Base-by-base conservation (phyloP, 306 rosid genomes). In the Dryas alaskensis region DNA sequence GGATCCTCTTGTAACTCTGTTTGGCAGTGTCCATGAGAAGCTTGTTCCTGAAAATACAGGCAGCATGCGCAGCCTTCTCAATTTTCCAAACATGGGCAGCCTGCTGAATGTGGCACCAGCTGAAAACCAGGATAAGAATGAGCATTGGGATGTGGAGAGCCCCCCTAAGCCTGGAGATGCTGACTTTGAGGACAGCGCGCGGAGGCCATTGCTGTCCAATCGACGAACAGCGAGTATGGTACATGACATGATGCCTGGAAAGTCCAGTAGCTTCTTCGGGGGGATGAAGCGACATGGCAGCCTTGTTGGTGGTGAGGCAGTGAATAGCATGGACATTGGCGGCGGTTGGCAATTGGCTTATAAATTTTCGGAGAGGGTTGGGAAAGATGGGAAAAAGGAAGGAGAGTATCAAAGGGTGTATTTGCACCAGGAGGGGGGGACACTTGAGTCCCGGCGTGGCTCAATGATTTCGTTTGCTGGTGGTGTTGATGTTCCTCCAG, bases 321-420 rank as follows among this genome's bases (percentile, higher is more conserved):
- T 79, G 55, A 74, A 59, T 39, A 52, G 76, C 13, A 63, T 77
- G n/a, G 86, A 82, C 52, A 83, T 83, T 42, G 86, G 86, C 19
- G 86, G 86, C n/a, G 86, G 86, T 19, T 83, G 84, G 86, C 84
- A 76, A 25, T 54, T 79, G 74, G 80, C 83, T 7, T 83, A 82
- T 68, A 79, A 79, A 17, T 76, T 69, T 51, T 65, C 79, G 7
- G 83, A 82, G 14, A 74, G 59, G 6, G 70, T 70, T 59, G 78
- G 74, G 12, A 76, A 68, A 50, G 77, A 72, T 40, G 86, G 83
- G 54, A 76, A 76, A 53, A 83, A 19, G 58, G 78, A 70, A 79
- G 86, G 69, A 71, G 86, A 73, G 46, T 83, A 59, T 49, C 73
- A 83, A 44, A 72, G 86, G 74, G 79, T 83, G 16, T 79, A 79